Base-by-base conservation (phyloP, 495 filamentous ascomycete species). In the Penicillium cosmopolitanum region DNA sequence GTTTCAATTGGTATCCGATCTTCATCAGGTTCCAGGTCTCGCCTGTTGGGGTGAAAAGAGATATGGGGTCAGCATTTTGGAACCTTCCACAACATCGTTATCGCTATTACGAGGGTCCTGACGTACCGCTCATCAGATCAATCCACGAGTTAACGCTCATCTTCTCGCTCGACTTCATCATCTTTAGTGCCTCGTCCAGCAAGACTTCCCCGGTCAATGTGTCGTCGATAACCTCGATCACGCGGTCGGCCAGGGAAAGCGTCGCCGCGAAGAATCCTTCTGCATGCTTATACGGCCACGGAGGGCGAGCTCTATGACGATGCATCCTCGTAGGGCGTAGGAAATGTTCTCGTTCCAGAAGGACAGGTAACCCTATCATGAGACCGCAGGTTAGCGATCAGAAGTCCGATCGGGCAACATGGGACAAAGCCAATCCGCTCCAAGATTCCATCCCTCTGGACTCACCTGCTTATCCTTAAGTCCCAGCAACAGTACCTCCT, bases 281-380 rank as follows among this genome's bases (percentile, higher is more conserved):
- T 97, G 91, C 95, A 98, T 98, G 82, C 90, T 95, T 69, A 98
- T 89, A 56, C 95, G 91, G 65, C 96, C 96, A 56, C 96, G 84
- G 76, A 98, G 95, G 56, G 95, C 95, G 58, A 98, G 80, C 71
- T 98, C 95, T 68, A 97, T 91, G 60, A 98, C 96, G 70, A 98
- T 98, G 74, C 95, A 98, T 64, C 95, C 95, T 70, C 95, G 88
- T 60, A 98, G 80, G 57, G 95, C 95, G 74, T 98, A 98, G 31
- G 93, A 97, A 58, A 98, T 98, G 76, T 98, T 98, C 76, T 98
- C 95, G 72, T 98, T 98, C 95, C 95, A 98, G 77, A 98, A 98
- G 8, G 96, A 98, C 59, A 98, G 87, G 74, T 98, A 97, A 62
- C 95, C 95, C 91, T 96, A 66, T 61, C 51, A 57, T 31, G 50